These are phyloP conservation scores for Balakata baccata DNA, from an alignment of 345 rosid species.

Conservation along the genomic window DNA sequence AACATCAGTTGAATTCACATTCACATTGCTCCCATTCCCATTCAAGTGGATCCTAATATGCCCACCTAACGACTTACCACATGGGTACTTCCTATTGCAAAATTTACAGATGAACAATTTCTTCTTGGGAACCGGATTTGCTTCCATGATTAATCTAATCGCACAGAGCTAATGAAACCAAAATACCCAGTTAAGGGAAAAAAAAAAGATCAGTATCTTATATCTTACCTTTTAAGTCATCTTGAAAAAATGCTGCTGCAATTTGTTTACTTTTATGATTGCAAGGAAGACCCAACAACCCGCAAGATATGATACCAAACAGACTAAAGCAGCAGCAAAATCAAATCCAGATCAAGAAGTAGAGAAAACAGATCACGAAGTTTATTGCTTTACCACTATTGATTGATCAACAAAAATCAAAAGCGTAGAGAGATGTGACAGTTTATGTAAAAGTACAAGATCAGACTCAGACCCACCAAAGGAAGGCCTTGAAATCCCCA, in stretches of 20 bases:
- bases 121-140: slow-evolving; percentile 39
- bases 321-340: slow-evolving; percentile 5
- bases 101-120: slow-evolving; percentile 62
- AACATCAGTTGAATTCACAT: slow-evolving; percentile 29
- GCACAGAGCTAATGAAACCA: slow-evolving; percentile 25
- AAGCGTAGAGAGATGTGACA: slow-evolving; percentile 44
- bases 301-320: neutral
- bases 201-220: slow-evolving; percentile 23
- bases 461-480: slow-evolving; percentile 53
- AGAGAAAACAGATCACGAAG: slow-evolving; percentile 36
- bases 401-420: slow-evolving; percentile 33
- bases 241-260: slow-evolving; percentile 27
- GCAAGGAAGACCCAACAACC: neutral
- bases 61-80: slow-evolving; percentile 88
- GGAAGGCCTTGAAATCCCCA: slow-evolving; percentile 29
- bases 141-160: slow-evolving; percentile 46
- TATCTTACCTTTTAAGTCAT: slow-evolving; percentile 32
- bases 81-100: slow-evolving; percentile 66
- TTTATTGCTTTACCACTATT: slow-evolving; percentile 22
- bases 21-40: slow-evolving; percentile 7
- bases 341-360: slow-evolving; percentile 33
- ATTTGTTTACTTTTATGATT: slow-evolving; percentile 7
- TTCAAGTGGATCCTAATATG: slow-evolving; percentile 82
- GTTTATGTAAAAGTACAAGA: slow-evolving; percentile 39
- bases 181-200: slow-evolving; percentile 32